These are phyloP conservation scores for Panicum hallii DNA, from an alignment of 202 grass and related monocot species.

Conservation along the genomic window DNA sequence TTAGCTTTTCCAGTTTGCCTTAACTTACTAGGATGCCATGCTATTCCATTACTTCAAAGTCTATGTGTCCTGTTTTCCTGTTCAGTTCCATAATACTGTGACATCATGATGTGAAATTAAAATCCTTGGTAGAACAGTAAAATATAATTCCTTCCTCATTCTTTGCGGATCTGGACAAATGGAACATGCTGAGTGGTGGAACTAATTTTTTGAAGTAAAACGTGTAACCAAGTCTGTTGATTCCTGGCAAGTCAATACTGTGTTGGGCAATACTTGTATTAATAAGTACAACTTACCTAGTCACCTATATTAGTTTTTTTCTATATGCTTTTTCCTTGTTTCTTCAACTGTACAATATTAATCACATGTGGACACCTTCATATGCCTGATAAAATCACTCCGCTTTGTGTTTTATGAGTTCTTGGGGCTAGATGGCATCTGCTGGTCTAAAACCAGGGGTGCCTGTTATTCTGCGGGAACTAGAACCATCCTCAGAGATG, in stretches of 20 bases:
- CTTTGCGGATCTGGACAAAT: not conserved
- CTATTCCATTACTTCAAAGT: constrained; percentile 12
- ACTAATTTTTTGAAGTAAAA: not conserved
- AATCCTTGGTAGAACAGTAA: not conserved
- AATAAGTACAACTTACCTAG: not conserved
- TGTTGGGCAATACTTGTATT: not conserved
- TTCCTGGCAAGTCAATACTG: not conserved
- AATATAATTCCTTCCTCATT: not conserved
- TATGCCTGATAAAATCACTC: not conserved
- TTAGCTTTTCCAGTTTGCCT: not conserved
- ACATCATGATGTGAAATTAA: not conserved
- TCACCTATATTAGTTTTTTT: constrained; percentile 10
- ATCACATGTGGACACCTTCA: not conserved
- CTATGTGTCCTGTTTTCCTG: not conserved
- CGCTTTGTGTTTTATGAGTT: constrained; percentile 4
- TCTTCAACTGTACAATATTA: not conserved
- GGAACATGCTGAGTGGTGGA: not conserved
- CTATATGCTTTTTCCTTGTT: not conserved
- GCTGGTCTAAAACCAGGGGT: constrained; percentile 61
- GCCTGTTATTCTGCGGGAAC: constrained; percentile 57
- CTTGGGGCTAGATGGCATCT: constrained; percentile 42
- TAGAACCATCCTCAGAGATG: constrained; percentile 57
- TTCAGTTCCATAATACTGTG: not conserved
- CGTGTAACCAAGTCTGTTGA: not conserved
- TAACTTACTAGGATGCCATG: not conserved